These are phyloP conservation scores for Croton setiger DNA, from an alignment of 441 rosid genomes.

Conservation along the genomic window DNA sequence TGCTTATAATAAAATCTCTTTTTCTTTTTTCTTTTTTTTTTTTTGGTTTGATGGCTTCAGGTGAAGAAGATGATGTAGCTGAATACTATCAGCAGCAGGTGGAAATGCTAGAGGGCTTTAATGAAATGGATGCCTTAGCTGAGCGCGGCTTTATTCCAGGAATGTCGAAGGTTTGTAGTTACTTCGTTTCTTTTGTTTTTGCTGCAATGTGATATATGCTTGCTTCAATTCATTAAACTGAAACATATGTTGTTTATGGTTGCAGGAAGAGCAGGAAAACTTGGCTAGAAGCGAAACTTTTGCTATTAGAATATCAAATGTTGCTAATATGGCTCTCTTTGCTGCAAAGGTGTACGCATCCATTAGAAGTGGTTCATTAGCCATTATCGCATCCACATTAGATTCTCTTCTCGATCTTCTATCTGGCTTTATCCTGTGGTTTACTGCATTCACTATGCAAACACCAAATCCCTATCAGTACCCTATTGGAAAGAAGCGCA, in stretches of 20 bases:
- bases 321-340: conserved; percentile 88
- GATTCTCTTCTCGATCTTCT: conserved; percentile 97
- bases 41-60: conserved; percentile 36
- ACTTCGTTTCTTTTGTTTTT: conserved; percentile 1
- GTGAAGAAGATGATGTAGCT: conserved; percentile 80
- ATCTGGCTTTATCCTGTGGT: conserved; percentile 96
- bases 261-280: conserved; percentile 81
- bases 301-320: conserved; percentile 83
- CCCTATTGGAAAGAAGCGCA: conserved; percentile 93
- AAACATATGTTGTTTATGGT: conserved; percentile 14
- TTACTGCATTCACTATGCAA: conserved; percentile 94
- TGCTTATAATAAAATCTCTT: not conserved
- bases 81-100: conserved; percentile 95
- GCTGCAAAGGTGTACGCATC: conserved; percentile 94
- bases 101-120: conserved; percentile 91
- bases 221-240: conserved; percentile 15
- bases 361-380: conserved; percentile 75
- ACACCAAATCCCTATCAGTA: conserved; percentile 89
- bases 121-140: conserved; percentile 88
- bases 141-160: conserved; percentile 88
- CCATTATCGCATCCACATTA: conserved; percentile 88
- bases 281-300: conserved; percentile 82
- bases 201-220: not conserved
- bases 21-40: not conserved
- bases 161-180: conserved; percentile 63